Base-by-base conservation (phyloP, 345 rosid species). In the Aquilaria yunnanensis region DNA sequence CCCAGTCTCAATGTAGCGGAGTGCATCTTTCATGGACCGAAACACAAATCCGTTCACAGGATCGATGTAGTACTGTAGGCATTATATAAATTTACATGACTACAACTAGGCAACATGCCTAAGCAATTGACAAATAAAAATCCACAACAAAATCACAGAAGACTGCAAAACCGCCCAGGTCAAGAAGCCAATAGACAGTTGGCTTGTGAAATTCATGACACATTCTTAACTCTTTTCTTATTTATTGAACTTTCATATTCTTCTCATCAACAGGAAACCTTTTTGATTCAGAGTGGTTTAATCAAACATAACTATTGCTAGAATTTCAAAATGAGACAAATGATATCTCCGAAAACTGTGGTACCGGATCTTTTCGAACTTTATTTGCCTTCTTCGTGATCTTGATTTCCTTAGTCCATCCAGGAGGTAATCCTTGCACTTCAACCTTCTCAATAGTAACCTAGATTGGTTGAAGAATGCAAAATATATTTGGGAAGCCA, bases 391-490 rank as follows among this genome's bases (percentile, higher is more conserved):
- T 80, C 87, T 75, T 89, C 37, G 78, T 77, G 50, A 87, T 70
- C 66, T 65, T 83, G 56, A 85, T 60, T 76, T 92, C 89, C 83
- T 87, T 87, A 73, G 71, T 87, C 98, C 98, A 92, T 76, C 96
- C 96, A 57, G 79, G 59, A 51, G 93, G 96, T 62, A 89, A 80
- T 45, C 96, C 98, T 69, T 92, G 81, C 43, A 93, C 82, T 31
- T 68, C 79, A 68, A 46, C 77, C 81, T 68, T 85, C 80, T 86
- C 88, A 29, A 75, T 54, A 57, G 51, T 71, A 77, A 83, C 80
- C 93, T 87, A 75, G 53, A 75, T 76, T 70, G 74, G 74, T 72
- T 69, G 71, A 64, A 74, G 48, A 67, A 69, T 56, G 34, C 71
- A 74, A 73, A 56, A 50, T 32, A 45, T 48, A 30, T 46, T 65